phyloP scores from a whole-genome alignment of 2,329 filamentous ascomycete genomes.

The Rhinocladiella mackenziei region DNA sequence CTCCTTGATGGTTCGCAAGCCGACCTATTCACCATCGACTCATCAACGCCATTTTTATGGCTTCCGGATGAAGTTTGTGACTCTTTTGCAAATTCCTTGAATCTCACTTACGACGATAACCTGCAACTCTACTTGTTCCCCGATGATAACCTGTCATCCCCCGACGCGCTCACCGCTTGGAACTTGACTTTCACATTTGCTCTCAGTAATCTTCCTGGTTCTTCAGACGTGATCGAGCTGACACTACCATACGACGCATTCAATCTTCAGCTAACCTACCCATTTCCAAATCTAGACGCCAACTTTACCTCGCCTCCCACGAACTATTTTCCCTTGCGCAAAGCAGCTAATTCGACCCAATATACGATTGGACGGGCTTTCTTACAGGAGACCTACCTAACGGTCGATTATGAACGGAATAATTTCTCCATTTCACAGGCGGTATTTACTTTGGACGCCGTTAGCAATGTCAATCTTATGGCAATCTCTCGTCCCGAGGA shows the following conservation, averaged over 20 bases:
- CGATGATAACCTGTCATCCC: conserved; percentile 21
- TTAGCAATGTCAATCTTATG: conserved; percentile 55
- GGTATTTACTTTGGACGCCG: conserved; percentile 30
- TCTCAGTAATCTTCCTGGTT: conserved; percentile 32
- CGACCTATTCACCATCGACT: conserved; percentile 37
- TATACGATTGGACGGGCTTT: conserved; percentile 41
- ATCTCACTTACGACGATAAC: conserved; percentile 36
- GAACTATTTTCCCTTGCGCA: conserved; percentile 41
- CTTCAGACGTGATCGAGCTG: conserved; percentile 32
- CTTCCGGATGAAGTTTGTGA: conserved; percentile 38
- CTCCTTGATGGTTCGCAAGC: conserved; percentile 24
- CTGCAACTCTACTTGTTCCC: conserved; percentile 37
- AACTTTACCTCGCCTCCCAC: conserved; percentile 28
- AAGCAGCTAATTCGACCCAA: conserved; percentile 34
- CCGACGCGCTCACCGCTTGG: conserved; percentile 30
- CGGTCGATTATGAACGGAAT: conserved; percentile 37
- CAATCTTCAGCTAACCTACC: conserved; percentile 36
- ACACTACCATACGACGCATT: conserved; percentile 41
- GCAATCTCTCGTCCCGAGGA: conserved; percentile 27
- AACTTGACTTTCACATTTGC: conserved; percentile 38
- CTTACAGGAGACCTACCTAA: conserved; percentile 41
- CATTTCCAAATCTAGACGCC: conserved; percentile 33
- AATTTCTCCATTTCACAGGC: conserved; percentile 38
- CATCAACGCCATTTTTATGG: conserved; percentile 40
- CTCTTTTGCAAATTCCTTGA: conserved; percentile 37